Percentiles rank a stretch among this genome's conserved stretches.
These are phyloP conservation scores for Xylaria cubensis DNA, from an alignment of 495 filamentous ascomycete genomes.

Conservation along the genomic window DNA sequence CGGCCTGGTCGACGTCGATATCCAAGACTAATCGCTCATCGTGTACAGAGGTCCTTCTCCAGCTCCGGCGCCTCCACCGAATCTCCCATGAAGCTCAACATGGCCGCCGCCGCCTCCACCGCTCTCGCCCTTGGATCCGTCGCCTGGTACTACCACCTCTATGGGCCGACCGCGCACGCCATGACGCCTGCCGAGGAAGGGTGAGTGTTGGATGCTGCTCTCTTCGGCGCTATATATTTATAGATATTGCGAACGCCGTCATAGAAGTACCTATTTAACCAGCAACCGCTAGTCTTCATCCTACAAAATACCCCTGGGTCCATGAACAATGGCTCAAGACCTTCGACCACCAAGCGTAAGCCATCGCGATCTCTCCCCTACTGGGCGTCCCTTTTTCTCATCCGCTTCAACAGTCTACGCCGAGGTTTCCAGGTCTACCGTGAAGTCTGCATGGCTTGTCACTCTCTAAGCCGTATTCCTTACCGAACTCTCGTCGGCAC, in stretches of 20 bases:
- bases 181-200: conserved; percentile 96
- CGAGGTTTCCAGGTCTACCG: conserved; percentile 99
- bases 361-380: conserved; percentile 7
- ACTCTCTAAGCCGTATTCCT: conserved; percentile 92
- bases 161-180: conserved; percentile 84
- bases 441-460: conserved; percentile 97
- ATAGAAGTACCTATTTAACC: conserved; percentile 28
- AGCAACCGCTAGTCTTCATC: conserved; percentile 73
- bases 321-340: conserved; percentile 89
- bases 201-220: conserved; percentile 65
- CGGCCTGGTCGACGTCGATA: conserved; percentile 22
- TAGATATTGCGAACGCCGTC: background rate
- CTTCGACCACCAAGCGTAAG: conserved; percentile 96
- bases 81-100: conserved; percentile 71
- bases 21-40: conserved; percentile 39
- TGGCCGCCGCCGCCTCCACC: conserved; percentile 83
- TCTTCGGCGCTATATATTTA: conserved; percentile 9
- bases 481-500: conserved; percentile 92
- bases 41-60: conserved; percentile 64
- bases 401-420: conserved; percentile 70
- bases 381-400: conserved; percentile 27
- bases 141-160: conserved; percentile 95
- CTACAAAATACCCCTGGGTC: conserved; percentile 94
- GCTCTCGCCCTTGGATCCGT: conserved; percentile 83
- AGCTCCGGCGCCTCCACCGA: conserved; percentile 62